Evolutionary conservation across 192 early-diverging fungal genomes (phyloP), one percentile per base, ranked within the genome.

Genomic region (Geranomyces variabilis): DNA sequence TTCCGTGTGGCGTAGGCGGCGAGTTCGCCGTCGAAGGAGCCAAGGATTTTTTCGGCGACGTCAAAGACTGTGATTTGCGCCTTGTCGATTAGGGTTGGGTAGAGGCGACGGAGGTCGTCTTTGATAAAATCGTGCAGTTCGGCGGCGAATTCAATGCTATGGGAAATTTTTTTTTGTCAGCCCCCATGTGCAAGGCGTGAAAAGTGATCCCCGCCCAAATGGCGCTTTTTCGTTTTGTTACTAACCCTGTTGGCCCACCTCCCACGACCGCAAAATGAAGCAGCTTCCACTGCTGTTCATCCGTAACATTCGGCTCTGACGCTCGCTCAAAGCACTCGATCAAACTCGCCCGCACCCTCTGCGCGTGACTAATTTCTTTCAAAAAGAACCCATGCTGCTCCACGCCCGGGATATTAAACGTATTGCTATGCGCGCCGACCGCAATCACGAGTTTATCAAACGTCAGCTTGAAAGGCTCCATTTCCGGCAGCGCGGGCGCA

Each of bases 401-500:
- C 13, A 95, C 94, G 7, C 94, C 94, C 0, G 89, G 89, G 24
- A 92, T 94, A 33, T 87, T 89, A 80, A 94, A 95, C 1, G 93
- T 96, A 76, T 95, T 94, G 33, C 88, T 84, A 43, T 89, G 87
- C 26, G 90, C 90, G n/a, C 94, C 94, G 17, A 91, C 91, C 22
- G 90, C 84, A 21, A 96, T 89, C 26, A 96, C 90, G 26, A 96
- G 75, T 58, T 93, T 91, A 71, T 94, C 93, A 81, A 93, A 96
- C 21, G 80, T 72, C 31, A 96, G 62, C 24, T 73, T 75, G 33
- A 89, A 84, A 45, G 79, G 67, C 43, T 84, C 73, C 28, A 46
- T 63, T 21, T 61, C 70, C 17, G 48, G 53, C 7, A 77, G 36
- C 14, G 75, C 62, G 10, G 69, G 48, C 26, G 24, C 30, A 57